These are phyloP conservation scores for Anthracocystis panici-leucophaei DNA, from an alignment of 1,284 basidiomycete species.

Conservation along the genomic window DNA sequence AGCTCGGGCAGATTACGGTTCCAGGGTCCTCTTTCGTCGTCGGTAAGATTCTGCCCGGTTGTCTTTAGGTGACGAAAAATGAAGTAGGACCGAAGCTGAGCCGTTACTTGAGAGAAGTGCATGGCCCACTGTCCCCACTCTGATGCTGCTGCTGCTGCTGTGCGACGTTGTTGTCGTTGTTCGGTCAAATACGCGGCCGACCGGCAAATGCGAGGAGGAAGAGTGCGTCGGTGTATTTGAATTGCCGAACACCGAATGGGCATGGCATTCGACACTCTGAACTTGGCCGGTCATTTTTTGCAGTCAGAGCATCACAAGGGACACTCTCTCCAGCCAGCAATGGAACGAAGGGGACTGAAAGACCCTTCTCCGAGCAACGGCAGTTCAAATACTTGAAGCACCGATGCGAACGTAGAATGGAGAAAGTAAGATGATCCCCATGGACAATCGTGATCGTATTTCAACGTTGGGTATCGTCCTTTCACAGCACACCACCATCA, in stretches of 20 bases:
- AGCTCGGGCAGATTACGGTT: background rate
- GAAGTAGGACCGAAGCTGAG: no score
- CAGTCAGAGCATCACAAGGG: no score
- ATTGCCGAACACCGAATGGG: conserved; percentile 19
- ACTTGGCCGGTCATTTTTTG: conserved; percentile 11
- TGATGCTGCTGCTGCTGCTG: background rate
- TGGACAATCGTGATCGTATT: background rate
- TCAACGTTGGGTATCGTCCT: background rate
- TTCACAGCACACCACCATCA: background rate
- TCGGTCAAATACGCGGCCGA: conserved; percentile 6
- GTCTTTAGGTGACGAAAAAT: no score
- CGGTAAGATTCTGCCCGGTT: no score
- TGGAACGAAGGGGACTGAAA: background rate
- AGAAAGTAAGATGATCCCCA: background rate
- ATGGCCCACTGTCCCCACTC: background rate
- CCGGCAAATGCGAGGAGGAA: conserved; percentile 5
- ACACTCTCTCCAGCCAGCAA: no score
- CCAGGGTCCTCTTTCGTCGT: conserved; percentile 10
- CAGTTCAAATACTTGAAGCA: background rate
- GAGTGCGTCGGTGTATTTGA: conserved; percentile 10
- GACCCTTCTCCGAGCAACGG: background rate
- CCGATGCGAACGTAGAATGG: background rate
- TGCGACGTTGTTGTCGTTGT: background rate
- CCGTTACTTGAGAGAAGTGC: no score
- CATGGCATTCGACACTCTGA: background rate